Evolutionary conservation across 495 filamentous ascomycete species (phyloP).

Genomic region (Neurospora terricola): DNA sequence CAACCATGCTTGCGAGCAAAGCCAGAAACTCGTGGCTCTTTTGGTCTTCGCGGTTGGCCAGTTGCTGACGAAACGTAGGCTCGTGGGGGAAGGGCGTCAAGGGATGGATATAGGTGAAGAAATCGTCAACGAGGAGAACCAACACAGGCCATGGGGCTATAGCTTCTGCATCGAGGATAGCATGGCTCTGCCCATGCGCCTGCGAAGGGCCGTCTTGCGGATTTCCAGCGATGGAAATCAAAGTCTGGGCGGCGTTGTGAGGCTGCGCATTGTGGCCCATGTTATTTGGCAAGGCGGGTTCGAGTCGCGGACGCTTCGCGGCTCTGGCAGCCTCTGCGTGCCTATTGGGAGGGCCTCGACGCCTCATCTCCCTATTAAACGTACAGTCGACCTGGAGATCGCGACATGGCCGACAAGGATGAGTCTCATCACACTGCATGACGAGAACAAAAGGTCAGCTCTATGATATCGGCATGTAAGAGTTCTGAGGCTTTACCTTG

Average conservation of each 20-base stretch:
- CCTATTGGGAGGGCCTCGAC: slow-evolving; percentile 76
- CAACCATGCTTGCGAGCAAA: slow-evolving; percentile 74
- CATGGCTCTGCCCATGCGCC: slow-evolving; percentile 5
- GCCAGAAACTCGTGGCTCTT: slow-evolving; percentile 61
- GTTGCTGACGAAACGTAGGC: slow-evolving; percentile 66
- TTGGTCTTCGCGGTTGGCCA: slow-evolving; percentile 59
- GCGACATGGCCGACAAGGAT: slow-evolving; percentile 71
- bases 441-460: background rate
- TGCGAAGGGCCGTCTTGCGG: background rate
- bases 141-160: slow-evolving; percentile 64
- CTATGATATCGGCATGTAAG: background rate
- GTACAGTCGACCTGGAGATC: slow-evolving; percentile 77
- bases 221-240: slow-evolving; percentile 31
- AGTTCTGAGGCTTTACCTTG: slow-evolving; percentile 45
- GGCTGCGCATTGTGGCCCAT: slow-evolving; percentile 15
- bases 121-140: slow-evolving; percentile 68
- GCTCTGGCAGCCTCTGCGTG: slow-evolving; percentile 65
- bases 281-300: slow-evolving; percentile 17
- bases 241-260: slow-evolving; percentile 41
- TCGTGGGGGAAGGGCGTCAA: slow-evolving; percentile 81
- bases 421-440: slow-evolving; percentile 66
- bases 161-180: slow-evolving; percentile 51
- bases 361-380: slow-evolving; percentile 64
- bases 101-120: slow-evolving; percentile 83
- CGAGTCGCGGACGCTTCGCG: slow-evolving; percentile 52